phyloP scores from a whole-genome alignment of 1,284 basidiomycete species.

The Ustilago vetiveriae region DNA sequence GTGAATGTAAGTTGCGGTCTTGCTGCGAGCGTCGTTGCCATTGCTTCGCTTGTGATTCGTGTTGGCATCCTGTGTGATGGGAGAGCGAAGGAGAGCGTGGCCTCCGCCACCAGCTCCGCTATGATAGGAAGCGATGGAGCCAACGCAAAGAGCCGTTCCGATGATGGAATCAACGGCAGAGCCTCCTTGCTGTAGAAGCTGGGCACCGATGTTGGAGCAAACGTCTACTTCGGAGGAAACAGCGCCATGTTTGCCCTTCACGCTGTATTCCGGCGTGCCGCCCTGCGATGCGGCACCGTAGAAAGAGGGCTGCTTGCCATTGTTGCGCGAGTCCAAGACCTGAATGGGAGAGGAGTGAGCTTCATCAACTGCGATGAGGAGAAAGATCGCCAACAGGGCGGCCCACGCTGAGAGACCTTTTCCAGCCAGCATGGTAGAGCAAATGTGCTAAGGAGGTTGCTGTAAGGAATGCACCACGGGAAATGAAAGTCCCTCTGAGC shows the following conservation, averaged over 20 bases:
- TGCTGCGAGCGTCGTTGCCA: constrained; percentile 17
- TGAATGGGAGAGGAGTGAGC: constrained; percentile 12
- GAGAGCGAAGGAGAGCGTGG: constrained; percentile 55
- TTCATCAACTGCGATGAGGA: not conserved
- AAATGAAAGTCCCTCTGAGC: not conserved
- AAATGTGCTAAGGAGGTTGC: too few species aligned
- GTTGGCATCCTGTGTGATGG: constrained; percentile 13
- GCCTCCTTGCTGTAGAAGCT: constrained; percentile 67
- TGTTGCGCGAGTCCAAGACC: constrained; percentile 10
- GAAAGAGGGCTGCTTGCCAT: constrained; percentile 24
- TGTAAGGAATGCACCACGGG: too few species aligned
- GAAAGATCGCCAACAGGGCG: constrained; percentile 7
- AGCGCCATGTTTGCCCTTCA: constrained; percentile 53
- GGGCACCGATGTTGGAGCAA: constrained; percentile 68
- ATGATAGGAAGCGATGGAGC: constrained; percentile 68
- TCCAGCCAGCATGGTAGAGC: constrained; percentile 6
- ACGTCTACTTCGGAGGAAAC: constrained; percentile 66
- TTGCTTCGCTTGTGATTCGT: constrained; percentile 24
- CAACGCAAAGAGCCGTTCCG: constrained; percentile 67
- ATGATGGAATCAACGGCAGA: constrained; percentile 68
- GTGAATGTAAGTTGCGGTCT: constrained; percentile 62
- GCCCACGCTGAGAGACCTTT: constrained; percentile 1
- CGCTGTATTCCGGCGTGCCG: constrained; percentile 31
- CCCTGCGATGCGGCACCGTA: constrained; percentile 58
- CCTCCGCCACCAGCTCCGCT: constrained; percentile 68